Base-by-base conservation (phyloP, 805 yeast genomes). In the Zygosaccharomyces siamensis region DNA sequence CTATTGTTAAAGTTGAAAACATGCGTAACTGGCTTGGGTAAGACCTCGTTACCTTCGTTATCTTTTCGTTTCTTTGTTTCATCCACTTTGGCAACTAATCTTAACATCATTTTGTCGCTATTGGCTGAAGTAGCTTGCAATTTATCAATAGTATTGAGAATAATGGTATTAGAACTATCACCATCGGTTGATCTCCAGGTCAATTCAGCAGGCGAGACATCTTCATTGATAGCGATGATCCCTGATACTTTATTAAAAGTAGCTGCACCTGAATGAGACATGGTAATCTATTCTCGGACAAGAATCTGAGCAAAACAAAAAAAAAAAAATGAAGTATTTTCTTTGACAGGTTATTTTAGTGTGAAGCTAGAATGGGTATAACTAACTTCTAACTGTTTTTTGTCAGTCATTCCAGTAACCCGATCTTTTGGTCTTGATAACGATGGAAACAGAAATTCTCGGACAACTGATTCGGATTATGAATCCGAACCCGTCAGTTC, bases 111-210 rank as follows among this genome's bases (percentile, higher is more conserved):
- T 55, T 81, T 83, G 11, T 82, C 84, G 23, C 81, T 74, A 0
- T 78, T 67, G 11, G 83, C 81, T 5, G 87, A 83, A 0, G 93
- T 79, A 1, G 88, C 90, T 61, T 84, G 86, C 16, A 87, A 64
- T 51, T 76, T 70, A 3, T 70, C 69, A 18, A 79, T 72, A 1
- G 72, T 64, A 37, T 72, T 73, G 36, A 80, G 63, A 1, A 62
- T 63, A 8, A 79, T 71, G 21, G 59, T 51, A 11, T 74, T 72
- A 3, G 70, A 59, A 16, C 70, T 67, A 54, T 79, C 83, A 4
- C 83, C 80, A 42, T 82, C 79, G 45, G 70, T 63, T 3, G 70
- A 62, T 65, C 72, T 72, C 87, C 87, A 82, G 18, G 68, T 66
- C 32, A 82, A 64, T 38, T 71, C 70, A 0, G 85, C 78, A 0